Conservation (phyloP, 306 rosid species). For the Herpetospermum pedunculosum region DNA sequence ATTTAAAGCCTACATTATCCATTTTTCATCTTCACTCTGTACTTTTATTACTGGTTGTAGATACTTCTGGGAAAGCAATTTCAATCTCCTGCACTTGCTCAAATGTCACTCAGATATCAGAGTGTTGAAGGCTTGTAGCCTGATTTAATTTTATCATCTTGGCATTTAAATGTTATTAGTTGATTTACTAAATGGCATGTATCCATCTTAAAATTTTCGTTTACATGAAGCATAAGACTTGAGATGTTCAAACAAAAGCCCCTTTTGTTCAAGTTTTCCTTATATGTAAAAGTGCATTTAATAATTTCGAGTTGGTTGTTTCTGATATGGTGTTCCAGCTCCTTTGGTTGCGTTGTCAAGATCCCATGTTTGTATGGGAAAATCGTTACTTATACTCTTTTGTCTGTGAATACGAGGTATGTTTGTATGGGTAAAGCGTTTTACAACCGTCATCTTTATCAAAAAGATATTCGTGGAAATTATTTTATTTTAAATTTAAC, state of each 20-base stretch:
- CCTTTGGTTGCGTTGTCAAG: background rate
- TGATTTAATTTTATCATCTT: background rate
- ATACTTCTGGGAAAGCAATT: background rate
- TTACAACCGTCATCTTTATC: too few relatives aligned
- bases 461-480: too few relatives aligned
- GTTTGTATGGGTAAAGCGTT: too few relatives aligned
- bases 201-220: background rate
- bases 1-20: background rate
- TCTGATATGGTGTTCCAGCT: background rate
- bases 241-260: background rate
- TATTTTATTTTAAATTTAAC: too few relatives aligned
- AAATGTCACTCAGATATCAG: background rate
- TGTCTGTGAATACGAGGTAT: too few relatives aligned
- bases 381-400: too few relatives aligned
- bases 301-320: too few relatives aligned
- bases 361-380: background rate
- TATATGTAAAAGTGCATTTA: background rate
- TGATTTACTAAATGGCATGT: background rate
- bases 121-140: constrained; percentile 5
- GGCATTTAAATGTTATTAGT: background rate
- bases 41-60: background rate
- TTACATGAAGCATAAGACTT: background rate
- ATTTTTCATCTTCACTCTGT: constrained; percentile 7
- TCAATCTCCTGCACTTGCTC: background rate
- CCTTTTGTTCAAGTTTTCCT: background rate